phyloP scores from a whole-genome alignment of 1,284 basidiomycete species.

The Fistulina hepatica region DNA sequence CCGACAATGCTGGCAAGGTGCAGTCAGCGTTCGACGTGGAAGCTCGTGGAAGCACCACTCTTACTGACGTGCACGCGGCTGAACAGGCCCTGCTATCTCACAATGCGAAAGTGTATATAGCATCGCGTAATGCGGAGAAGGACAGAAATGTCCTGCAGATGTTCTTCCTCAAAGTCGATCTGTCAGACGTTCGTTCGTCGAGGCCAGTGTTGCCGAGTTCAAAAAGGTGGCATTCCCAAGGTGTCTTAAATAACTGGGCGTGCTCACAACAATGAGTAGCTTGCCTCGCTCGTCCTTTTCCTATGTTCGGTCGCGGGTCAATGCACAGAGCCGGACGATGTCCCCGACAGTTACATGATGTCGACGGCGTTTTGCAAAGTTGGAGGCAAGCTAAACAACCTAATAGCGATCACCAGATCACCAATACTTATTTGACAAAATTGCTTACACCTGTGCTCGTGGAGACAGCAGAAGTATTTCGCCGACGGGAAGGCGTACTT shows the following conservation, averaged over 20 bases:
- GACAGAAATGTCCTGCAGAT: conserved; percentile 33
- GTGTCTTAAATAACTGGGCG: conserved; percentile 16
- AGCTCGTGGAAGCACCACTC: too few species aligned
- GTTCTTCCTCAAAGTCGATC: too few species aligned
- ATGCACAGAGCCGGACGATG: too few species aligned
- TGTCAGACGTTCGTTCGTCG: too few species aligned
- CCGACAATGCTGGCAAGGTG: conserved; percentile 31
- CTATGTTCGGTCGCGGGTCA: too few species aligned
- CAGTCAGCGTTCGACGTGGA: conserved; percentile 20
- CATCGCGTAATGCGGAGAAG: conserved; percentile 33
- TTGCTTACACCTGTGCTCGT: conserved; percentile 11
- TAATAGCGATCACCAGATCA: conserved; percentile 5
- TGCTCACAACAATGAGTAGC: conserved; percentile 26
- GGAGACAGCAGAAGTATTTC: conserved; percentile 19
- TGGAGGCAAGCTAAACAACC: too few species aligned
- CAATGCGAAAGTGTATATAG: conserved; percentile 52
- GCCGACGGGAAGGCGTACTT: conserved; percentile 34
- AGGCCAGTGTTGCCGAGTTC: too few species aligned
- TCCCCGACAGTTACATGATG: too few species aligned
- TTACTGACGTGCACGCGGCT: conserved; percentile 1
- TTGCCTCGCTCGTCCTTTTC: conserved; percentile 19
- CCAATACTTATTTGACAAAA: conserved; percentile 11
- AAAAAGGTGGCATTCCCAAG: conserved; percentile 22
- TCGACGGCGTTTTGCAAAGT: too few species aligned
- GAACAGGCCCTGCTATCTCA: conserved; percentile 30